phyloP scores from a whole-genome alignment of 2,329 filamentous ascomycete species.

The Chaetomium strumarium region DNA sequence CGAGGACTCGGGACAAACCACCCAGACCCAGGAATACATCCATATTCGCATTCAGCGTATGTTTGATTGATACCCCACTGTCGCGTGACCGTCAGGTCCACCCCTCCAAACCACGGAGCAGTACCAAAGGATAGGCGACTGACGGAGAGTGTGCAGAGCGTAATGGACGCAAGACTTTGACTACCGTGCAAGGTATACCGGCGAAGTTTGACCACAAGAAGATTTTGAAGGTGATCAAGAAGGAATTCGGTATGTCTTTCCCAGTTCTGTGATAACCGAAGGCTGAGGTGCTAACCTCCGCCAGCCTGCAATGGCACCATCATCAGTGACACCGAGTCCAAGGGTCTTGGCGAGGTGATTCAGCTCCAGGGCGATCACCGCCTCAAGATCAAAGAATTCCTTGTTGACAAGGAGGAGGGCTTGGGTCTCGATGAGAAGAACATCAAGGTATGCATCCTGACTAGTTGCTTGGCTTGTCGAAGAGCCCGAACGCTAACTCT shows the following conservation, averaged over 20 bases:
- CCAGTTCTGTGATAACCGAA: neutral
- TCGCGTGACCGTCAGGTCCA: constrained; percentile 2
- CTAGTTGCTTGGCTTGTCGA: neutral
- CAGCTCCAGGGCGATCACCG: constrained; percentile 99
- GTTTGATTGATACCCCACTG: constrained; percentile 33
- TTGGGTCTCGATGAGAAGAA: constrained; percentile 92
- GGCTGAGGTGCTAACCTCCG: constrained; percentile 3
- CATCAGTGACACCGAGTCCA: constrained; percentile 63
- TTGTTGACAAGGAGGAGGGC: constrained; percentile 91
- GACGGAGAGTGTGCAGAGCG: constrained; percentile 59
- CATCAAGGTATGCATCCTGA: constrained; percentile 66
- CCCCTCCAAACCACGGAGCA: neutral
- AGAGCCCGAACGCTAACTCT: neutral
- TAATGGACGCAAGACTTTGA: constrained; percentile 99
- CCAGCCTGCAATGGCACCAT: constrained; percentile 99
- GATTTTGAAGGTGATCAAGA: constrained; percentile 99
- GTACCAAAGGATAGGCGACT: neutral
- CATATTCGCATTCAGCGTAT: constrained; percentile 99
- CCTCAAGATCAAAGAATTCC: constrained; percentile 97
- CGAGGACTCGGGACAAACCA: constrained; percentile 95
- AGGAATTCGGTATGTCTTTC: constrained; percentile 75
- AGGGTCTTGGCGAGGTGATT: constrained; percentile 98
- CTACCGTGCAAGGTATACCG: constrained; percentile 96
- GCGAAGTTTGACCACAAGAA: constrained; percentile 99
- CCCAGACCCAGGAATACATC: constrained; percentile 96